These are phyloP conservation scores for Ustanciosporium gigantosporum DNA, from an alignment of 1,284 basidiomycete genomes.

Conservation along the genomic window DNA sequence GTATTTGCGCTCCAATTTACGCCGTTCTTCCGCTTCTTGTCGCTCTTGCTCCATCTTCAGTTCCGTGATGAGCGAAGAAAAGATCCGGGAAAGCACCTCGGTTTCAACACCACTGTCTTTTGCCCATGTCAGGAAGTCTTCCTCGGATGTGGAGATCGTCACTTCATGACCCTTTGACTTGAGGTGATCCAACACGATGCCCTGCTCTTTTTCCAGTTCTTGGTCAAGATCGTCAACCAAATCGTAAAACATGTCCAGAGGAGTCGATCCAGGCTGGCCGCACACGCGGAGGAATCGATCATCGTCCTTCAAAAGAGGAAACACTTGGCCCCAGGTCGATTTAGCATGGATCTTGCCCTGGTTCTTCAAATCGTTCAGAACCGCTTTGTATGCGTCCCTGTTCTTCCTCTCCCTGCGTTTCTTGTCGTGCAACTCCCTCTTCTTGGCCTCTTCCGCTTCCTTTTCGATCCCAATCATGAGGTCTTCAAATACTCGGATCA, in stretches of 20 bases:
- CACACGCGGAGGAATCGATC: conserved; percentile 81
- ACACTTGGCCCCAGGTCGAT: conserved; percentile 87
- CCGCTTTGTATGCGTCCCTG: conserved; percentile 64
- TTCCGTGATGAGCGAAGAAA: conserved; percentile 12
- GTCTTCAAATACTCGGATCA: conserved; percentile 56
- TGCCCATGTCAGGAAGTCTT: conserved; percentile 65
- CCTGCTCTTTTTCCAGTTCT: conserved; percentile 76
- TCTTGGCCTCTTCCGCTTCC: conserved; percentile 25
- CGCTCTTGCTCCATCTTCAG: conserved; percentile 22
- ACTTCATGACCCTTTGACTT: conserved; percentile 67
- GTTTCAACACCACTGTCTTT: conserved; percentile 3
- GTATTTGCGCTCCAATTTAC: conserved; percentile 80
- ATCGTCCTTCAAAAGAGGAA: conserved; percentile 75
- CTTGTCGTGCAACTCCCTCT: conserved; percentile 8
- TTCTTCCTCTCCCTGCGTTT: conserved; percentile 40
- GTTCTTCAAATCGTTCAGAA: conserved; percentile 73
- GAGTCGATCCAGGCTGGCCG: conserved; percentile 87
- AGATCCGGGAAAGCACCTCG: conserved; percentile 16
- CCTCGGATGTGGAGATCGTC: conserved; percentile 62
- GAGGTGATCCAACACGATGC: conserved; percentile 67
- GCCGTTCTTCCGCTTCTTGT: conserved; percentile 66
- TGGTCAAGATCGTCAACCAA: conserved; percentile 82
- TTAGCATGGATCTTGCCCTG: conserved; percentile 75
- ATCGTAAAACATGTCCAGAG: conserved; percentile 96
- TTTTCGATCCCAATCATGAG: conserved; percentile 49